Evolutionary conservation across 176 grass and related monocot species (phyloP).

Genomic region (Phoenix roebelenii): DNA sequence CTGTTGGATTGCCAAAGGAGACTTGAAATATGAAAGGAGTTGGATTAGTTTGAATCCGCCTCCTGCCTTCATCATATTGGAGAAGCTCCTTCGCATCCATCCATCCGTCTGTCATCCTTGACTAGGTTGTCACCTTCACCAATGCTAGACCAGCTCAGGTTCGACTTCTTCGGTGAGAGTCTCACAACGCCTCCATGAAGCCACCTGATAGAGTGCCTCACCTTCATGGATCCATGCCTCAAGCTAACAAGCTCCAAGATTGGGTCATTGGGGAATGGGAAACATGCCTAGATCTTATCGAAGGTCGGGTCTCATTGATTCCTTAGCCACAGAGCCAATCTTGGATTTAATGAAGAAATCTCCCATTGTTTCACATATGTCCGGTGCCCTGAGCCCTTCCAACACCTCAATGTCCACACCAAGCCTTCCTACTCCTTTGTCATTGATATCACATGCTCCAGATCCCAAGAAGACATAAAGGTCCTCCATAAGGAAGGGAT

Average conservation of each 20-base stretch:
- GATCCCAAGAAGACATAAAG: too few relatives aligned
- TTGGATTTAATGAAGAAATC: neutral
- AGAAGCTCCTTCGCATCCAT: too few relatives aligned
- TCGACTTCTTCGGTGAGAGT: too few relatives aligned
- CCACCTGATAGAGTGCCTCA: too few relatives aligned
- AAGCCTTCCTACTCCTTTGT: too few relatives aligned
- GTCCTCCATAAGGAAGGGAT: too few relatives aligned
- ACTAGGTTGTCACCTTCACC: neutral
- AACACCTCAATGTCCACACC: too few relatives aligned
- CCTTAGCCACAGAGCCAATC: neutral
- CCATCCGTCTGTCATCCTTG: neutral
- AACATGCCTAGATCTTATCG: neutral
- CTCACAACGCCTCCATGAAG: neutral
- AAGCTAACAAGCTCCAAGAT: neutral
- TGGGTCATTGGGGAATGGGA: neutral
- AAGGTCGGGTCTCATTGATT: neutral
- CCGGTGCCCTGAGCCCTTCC: neutral
- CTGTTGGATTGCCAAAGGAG: too few relatives aligned
- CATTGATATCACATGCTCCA: too few relatives aligned
- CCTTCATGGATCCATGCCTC: neutral
- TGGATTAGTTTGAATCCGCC: too few relatives aligned
- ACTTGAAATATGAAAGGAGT: too few relatives aligned
- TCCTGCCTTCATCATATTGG: too few relatives aligned
- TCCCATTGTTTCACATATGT: neutral
- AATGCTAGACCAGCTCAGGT: neutral